Base-by-base conservation (phyloP, 2,329 filamentous ascomycete genomes). In the Colletotrichum orchidophilum region DNA sequence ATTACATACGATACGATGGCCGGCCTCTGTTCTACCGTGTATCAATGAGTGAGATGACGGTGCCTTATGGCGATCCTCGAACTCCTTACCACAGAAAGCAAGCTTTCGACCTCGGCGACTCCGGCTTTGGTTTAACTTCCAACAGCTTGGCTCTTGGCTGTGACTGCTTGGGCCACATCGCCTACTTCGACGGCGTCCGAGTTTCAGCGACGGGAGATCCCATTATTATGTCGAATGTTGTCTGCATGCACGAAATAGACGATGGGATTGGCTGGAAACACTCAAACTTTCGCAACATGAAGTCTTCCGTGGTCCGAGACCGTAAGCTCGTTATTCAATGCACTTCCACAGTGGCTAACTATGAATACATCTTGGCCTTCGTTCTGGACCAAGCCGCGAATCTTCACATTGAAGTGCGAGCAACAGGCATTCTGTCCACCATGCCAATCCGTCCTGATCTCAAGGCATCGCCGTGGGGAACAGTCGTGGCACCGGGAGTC, bases 171-270 rank as follows among this genome's bases (percentile, higher is more conserved):
- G 50, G 89, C 81, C 84, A 24, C 83, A 85, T 87, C 3, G 79
- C 91, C 62, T 92, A 90, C 74, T 79, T 90, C n/a, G 29, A 35
- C 13, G 13, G 77, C 84, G 89, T 74, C 88, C 91, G 75, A 84
- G 87, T 70, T 89, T 89, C 5, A 88, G 91, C 58, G 83, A 85
- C 21, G 90, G 88, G 87, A 90, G 91, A 77, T 88, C 91, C 79
- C 78, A 87, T 13, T 90, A 91, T 78, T 87, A 83, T 78, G 82
- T 88, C 18, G 90, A 94, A 94, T 74, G 92, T 92, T 7, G 91
- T 94, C 72, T 94, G 92, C 76, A 92, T 94, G 64, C 92, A 94
- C 78, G 92, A 94, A 78, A 91, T 94, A 80, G 92, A 94, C 74
- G 87, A 89, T 1, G 92, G 92, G 3, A 93, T 94, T 61, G 82